A percentile compares a stretch with the other conserved stretches of the same genome.
Evolutionary conservation across 2,329 filamentous ascomycete species (phyloP).

Genomic region (Metarhizium album): DNA sequence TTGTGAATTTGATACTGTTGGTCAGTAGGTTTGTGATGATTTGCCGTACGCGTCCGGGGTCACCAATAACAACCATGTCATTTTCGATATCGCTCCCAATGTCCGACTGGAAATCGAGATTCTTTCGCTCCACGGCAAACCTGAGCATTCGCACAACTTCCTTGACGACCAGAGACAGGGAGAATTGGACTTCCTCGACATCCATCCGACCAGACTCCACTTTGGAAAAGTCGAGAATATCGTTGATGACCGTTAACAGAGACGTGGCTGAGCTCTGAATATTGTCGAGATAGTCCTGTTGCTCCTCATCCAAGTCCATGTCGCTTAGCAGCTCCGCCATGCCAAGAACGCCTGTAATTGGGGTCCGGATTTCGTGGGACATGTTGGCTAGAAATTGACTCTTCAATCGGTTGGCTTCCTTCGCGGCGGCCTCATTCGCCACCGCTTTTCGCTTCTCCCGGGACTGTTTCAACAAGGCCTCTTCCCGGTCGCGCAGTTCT

Average conservation of each 20-base stretch:
- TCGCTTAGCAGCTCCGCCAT: conserved; percentile 68
- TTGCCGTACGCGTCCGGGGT: conserved; percentile 73
- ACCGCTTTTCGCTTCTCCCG: conserved; percentile 60
- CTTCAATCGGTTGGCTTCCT: conserved; percentile 71
- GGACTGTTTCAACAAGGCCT: conserved; percentile 51
- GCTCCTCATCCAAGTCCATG: conserved; percentile 56
- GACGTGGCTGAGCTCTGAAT: conserved; percentile 73
- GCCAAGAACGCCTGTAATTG: conserved; percentile 70
- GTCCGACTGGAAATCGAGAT: conserved; percentile 58
- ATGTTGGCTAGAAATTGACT: conserved; percentile 72
- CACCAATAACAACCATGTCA: conserved; percentile 72
- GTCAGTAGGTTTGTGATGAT: conserved; percentile 73
- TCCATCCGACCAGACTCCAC: conserved; percentile 68
- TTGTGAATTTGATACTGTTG: conserved; percentile 67
- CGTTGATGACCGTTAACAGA: conserved; percentile 78
- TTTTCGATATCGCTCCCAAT: conserved; percentile 51
- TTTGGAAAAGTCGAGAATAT: conserved; percentile 85
- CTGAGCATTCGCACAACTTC: conserved; percentile 82
- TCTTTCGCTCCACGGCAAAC: conserved; percentile 73
- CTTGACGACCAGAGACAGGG: conserved; percentile 58
- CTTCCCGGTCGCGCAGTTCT: conserved; percentile 54
- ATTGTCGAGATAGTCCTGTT: conserved; percentile 64
- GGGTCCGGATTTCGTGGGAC: conserved; percentile 71
- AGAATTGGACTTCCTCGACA: conserved; percentile 73
- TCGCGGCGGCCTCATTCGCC: conserved; percentile 67